A percentile compares a stretch with the other conserved stretches of the same genome.
Conservation (phyloP, 2,329 filamentous ascomycete genomes). For the Colletotrichum cuscutae region DNA sequence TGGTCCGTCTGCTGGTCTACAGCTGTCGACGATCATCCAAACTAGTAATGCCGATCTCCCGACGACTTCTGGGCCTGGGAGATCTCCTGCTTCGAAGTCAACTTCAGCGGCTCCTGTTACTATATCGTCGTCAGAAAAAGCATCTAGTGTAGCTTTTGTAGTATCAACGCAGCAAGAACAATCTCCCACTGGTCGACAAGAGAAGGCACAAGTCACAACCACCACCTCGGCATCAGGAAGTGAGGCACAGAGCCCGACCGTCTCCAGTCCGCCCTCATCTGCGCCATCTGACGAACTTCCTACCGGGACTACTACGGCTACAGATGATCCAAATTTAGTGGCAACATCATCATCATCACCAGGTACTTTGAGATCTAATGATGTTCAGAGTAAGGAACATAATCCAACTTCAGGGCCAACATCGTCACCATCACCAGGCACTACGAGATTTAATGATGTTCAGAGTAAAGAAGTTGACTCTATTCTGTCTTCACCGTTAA, state of each 20-base stretch:
- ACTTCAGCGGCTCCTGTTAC: not conserved
- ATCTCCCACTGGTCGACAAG: not conserved
- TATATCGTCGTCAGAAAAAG: not conserved
- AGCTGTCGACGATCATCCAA: not conserved
- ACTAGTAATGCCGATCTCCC: not conserved
- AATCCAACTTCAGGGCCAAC: not conserved
- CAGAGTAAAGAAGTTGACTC: not conserved
- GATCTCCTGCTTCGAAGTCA: not conserved
- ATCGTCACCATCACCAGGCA: not conserved
- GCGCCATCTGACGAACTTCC: not conserved
- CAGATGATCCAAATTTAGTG: too few relatives aligned
- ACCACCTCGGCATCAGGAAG: not conserved
- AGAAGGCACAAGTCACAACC: not conserved
- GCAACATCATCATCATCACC: too few relatives aligned
- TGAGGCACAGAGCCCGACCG: not conserved
- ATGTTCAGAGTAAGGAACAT: too few relatives aligned
- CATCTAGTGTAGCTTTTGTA: not conserved
- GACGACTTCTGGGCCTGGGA: not conserved
- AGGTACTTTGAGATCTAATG: too few relatives aligned
- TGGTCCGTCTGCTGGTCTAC: too few relatives aligned
- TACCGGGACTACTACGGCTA: not conserved
- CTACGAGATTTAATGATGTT: not conserved
- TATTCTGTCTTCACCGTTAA: not conserved
- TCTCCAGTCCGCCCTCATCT: not conserved
- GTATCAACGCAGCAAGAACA: not conserved